phyloP scores from a whole-genome alignment of 1,139 yeast genomes.

The Kodamaea ohmeri region DNA sequence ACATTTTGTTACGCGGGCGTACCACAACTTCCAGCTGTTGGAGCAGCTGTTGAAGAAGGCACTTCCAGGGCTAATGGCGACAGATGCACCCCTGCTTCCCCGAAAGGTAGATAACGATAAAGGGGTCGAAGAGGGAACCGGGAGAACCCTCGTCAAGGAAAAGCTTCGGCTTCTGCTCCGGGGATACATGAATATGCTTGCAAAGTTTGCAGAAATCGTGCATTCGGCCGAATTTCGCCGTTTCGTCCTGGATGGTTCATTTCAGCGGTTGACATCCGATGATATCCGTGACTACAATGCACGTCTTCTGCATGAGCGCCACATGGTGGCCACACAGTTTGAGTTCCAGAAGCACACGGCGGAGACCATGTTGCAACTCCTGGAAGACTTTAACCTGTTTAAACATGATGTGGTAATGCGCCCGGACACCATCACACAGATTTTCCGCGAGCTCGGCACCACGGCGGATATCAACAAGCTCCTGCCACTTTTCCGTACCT shows the following conservation, averaged over 20 bases:
- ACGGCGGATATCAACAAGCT: conserved; percentile 56
- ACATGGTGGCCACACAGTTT: conserved; percentile 61
- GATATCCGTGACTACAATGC: conserved; percentile 55
- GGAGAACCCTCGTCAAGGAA: conserved; percentile 40
- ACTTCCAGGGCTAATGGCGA: conserved; percentile 71
- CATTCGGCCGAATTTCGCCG: conserved; percentile 48
- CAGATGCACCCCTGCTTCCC: conserved; percentile 52
- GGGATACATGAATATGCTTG: conserved; percentile 59
- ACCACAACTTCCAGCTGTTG: conserved; percentile 61
- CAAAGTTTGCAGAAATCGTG: conserved; percentile 54
- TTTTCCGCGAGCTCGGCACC: conserved; percentile 64
- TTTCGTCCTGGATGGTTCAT: conserved; percentile 47
- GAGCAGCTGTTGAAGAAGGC: conserved; percentile 48
- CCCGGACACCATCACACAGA: conserved; percentile 46
- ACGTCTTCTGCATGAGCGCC: conserved; percentile 59
- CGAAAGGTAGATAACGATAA: conserved; percentile 48
- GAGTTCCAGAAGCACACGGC: conserved; percentile 72
- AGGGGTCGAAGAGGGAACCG: conserved; percentile 26
- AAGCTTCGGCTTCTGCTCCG: conserved; percentile 72
- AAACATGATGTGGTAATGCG: conserved; percentile 49
- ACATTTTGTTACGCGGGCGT: conserved; percentile 58
- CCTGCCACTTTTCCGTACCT: conserved; percentile 63
- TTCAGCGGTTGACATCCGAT: conserved; percentile 29
- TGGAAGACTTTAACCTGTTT: conserved; percentile 51
- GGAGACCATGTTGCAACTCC: conserved; percentile 39